These are phyloP conservation scores for Coniferiporia sulphurascens DNA, from an alignment of 1,284 basidiomycete species.

Conservation along the genomic window DNA sequence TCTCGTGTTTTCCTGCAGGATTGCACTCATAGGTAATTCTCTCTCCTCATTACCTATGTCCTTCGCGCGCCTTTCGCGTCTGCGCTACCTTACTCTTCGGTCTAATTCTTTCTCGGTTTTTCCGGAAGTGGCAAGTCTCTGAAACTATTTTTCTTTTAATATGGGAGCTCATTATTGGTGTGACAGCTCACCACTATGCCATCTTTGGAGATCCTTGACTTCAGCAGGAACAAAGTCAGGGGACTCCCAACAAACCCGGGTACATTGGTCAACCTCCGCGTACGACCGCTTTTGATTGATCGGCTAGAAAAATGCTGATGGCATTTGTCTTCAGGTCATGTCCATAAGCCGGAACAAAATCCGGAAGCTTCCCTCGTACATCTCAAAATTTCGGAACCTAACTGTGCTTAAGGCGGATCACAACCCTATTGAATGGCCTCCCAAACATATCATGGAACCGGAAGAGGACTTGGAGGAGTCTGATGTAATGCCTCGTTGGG, in stretches of 20 bases:
- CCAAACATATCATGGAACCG: constrained; percentile 46
- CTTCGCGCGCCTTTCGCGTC: constrained; percentile 70
- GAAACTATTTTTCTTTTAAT: background rate
- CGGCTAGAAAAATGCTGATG: background rate
- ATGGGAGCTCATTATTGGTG: constrained; percentile 11
- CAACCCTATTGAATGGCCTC: constrained; percentile 93
- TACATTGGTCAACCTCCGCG: constrained; percentile 73
- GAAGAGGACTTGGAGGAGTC: constrained; percentile 40
- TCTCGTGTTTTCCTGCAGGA: constrained; percentile 38
- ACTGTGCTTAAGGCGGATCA: constrained; percentile 84
- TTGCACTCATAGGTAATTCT: constrained; percentile 85
- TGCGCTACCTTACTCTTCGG: constrained; percentile 92
- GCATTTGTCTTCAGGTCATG: constrained; percentile 55
- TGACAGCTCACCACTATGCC: constrained; percentile 78
- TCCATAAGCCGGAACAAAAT: constrained; percentile 87
- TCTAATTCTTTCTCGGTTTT: constrained; percentile 83
- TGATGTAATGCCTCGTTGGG: constrained; percentile 64
- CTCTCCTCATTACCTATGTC: constrained; percentile 76
- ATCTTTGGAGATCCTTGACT: constrained; percentile 89
- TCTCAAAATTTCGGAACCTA: constrained; percentile 69
- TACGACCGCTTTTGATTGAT: constrained; percentile 31
- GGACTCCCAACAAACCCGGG: constrained; percentile 79
- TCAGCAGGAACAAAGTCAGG: constrained; percentile 90
- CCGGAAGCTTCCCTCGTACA: constrained; percentile 72
- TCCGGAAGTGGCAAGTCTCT: constrained; percentile 76